Evolutionary conservation across 169 alveolate species (phyloP).

Genomic region (Plasmodium berghei): DNA sequence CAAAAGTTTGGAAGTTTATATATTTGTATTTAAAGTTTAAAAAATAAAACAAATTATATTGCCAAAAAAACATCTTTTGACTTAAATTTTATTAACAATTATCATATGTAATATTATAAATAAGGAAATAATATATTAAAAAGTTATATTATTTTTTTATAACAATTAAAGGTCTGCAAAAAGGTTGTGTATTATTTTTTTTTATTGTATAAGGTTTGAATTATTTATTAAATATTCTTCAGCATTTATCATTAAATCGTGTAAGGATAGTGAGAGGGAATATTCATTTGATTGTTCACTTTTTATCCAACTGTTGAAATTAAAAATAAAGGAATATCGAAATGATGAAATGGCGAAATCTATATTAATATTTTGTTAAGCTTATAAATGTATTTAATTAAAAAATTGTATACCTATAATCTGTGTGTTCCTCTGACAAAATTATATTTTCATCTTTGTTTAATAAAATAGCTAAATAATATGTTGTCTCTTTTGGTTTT

Average conservation of each 20-base stretch:
- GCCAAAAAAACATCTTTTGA: no score
- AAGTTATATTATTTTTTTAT: no score
- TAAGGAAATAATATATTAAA: no score
- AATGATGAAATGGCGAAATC: neutral
- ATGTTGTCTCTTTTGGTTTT: slow-evolving; percentile 80
- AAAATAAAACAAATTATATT: no score
- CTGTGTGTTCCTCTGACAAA: slow-evolving; percentile 85
- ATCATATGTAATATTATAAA: no score
- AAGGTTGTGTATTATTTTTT: no score
- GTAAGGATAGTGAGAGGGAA: slow-evolving; percentile 34
- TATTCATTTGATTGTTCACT: slow-evolving; percentile 12
- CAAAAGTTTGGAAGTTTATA: no score
- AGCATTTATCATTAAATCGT: slow-evolving; percentile 32
- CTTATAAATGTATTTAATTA: neutral
- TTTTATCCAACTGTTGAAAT: slow-evolving; percentile 33
- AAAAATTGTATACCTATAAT: slow-evolving; percentile 78
- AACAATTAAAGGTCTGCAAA: no score
- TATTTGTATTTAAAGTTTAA: no score
- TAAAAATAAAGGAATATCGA: slow-evolving; percentile 1
- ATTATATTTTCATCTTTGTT: slow-evolving; percentile 67
- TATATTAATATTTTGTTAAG: neutral
- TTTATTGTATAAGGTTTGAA: neutral
- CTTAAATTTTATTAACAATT: no score
- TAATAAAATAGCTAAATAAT: slow-evolving; percentile 79
- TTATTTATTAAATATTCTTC: slow-evolving; percentile 36